Percentiles rank a stretch among this genome's conserved stretches.
Conservation (phyloP, 225 moss, liverwort and hornwort genomes). For the Polytrichum formosum region DNA sequence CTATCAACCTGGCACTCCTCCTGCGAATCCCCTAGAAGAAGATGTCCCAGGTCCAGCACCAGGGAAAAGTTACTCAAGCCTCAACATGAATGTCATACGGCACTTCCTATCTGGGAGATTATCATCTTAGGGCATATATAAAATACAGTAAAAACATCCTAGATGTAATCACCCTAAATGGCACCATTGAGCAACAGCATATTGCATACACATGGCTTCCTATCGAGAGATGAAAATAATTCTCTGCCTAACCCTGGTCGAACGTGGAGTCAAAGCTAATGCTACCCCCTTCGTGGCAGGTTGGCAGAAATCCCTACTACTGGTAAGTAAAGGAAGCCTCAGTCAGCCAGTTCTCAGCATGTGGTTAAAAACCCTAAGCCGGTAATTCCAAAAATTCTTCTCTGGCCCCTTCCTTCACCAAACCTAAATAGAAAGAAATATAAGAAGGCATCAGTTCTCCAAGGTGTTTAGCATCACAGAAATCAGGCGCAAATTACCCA, state of each 20-base stretch:
- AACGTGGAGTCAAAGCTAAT: constrained; percentile 26
- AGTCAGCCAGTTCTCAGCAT: constrained; percentile 47
- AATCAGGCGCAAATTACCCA: constrained; percentile 73
- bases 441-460: constrained; percentile 52
- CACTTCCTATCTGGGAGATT: constrained; percentile 76
- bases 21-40: background rate
- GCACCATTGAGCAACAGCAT: constrained; percentile 35
- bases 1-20: constrained; percentile 37
- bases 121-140: constrained; percentile 24
- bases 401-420: constrained; percentile 7
- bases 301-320: constrained; percentile 14
- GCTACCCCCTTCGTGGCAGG: constrained; percentile 66
- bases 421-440: background rate
- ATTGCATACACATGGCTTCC: constrained; percentile 48
- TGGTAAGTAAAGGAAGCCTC: constrained; percentile 1
- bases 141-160: accelerated
- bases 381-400: constrained; percentile 50
- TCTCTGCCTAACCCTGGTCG: constrained; percentile 55
- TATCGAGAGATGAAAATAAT: constrained; percentile 38
- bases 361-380: constrained; percentile 17
- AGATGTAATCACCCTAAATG: constrained; percentile 44
- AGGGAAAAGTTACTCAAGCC: constrained; percentile 25
- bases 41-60: constrained; percentile 17
- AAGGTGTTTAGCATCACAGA: constrained; percentile 65
- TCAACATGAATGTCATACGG: constrained; percentile 46